phyloP scores from a whole-genome alignment of 331 rosid species.

The Malus hybrid region DNA sequence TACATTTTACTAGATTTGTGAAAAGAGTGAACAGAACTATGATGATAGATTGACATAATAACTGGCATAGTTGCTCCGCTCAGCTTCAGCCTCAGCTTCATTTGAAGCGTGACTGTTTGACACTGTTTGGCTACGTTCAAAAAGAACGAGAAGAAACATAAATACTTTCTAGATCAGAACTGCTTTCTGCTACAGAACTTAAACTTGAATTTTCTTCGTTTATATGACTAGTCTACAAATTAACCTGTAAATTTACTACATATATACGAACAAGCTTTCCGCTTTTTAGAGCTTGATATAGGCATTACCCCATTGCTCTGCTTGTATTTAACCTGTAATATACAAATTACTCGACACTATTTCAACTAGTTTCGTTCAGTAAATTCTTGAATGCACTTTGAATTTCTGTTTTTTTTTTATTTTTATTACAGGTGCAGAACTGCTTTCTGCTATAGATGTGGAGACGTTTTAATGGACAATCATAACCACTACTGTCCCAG shows the following conservation, averaged over 20 bases:
- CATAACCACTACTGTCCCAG: slow-evolving; percentile 19
- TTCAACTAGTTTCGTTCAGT: not conserved
- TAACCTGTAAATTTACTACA: not conserved
- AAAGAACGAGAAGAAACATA: not conserved
- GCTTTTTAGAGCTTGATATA: not conserved
- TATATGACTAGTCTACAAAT: not conserved
- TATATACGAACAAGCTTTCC: not conserved
- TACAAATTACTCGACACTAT: not conserved
- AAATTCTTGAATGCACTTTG: not conserved
- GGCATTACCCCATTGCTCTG: not conserved
- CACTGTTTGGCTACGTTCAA: not conserved
- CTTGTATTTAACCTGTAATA: not conserved
- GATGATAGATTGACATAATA: not conserved
- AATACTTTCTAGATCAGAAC: not conserved
- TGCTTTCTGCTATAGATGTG: slow-evolving; percentile 61
- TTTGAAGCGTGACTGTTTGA: no score
- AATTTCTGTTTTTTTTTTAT: not conserved
- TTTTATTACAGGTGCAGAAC: slow-evolving; percentile 40
- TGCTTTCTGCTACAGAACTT: not conserved
- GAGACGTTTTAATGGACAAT: not conserved
- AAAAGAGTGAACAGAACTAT: not conserved
- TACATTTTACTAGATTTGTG: not conserved
- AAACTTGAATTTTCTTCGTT: not conserved
- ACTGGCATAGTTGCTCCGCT: not conserved
- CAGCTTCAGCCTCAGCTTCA: no score